A percentile compares a stretch with the other conserved stretches of the same genome.
Evolutionary conservation across 331 rosid genomes (phyloP).

Genomic region (Erythrophleum ivorense): DNA sequence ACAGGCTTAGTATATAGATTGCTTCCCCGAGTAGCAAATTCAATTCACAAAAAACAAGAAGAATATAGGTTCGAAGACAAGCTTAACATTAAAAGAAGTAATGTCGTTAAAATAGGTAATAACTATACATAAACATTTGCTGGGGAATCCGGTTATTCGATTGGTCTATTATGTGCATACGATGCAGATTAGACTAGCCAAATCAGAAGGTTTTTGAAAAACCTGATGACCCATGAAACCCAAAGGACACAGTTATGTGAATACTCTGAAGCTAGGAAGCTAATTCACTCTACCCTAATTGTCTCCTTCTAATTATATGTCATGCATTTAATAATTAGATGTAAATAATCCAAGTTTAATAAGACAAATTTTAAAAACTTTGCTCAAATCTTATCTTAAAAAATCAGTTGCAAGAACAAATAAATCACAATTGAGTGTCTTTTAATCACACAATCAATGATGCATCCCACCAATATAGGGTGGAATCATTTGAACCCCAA

Average conservation of each 20-base stretch:
- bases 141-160: constrained; percentile 62
- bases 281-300: too few relatives aligned
- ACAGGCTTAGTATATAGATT: background rate
- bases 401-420: background rate
- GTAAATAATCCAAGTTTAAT: background rate
- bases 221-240: too few relatives aligned
- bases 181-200: too few relatives aligned
- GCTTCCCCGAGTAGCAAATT: background rate
- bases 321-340: background rate
- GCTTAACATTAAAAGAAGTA: constrained; percentile 1
- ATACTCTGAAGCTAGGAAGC: too few relatives aligned
- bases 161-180: too few relatives aligned
- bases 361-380: background rate
- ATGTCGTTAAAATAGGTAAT: background rate
- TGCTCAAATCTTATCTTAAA: background rate
- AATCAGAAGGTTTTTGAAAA: too few relatives aligned
- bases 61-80: constrained; percentile 18
- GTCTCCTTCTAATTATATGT: too few relatives aligned
- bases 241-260: too few relatives aligned
- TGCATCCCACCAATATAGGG: background rate
- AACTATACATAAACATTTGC: constrained; percentile 56
- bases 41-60: background rate
- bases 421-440: background rate
- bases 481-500: background rate
- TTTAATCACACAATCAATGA: background rate